A percentile compares a stretch with the other conserved stretches of the same genome.
These are phyloP conservation scores for Magnolia officinalis DNA, from an alignment of 164 flowering plant species.

Conservation along the genomic window DNA sequence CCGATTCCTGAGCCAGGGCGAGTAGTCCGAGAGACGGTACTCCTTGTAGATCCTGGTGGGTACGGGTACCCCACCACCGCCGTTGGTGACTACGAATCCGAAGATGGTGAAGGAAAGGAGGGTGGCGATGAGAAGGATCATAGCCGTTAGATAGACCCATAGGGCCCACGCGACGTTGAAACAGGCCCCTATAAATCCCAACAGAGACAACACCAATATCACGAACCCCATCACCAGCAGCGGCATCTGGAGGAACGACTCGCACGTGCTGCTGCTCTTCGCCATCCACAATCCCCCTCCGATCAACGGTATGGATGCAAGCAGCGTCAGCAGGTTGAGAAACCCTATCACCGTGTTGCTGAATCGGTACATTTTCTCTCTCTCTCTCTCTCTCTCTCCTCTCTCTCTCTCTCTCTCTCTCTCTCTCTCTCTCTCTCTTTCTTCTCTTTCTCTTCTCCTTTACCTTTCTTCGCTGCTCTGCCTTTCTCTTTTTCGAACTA, in stretches of 20 bases:
- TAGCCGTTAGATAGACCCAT: conserved; percentile 68
- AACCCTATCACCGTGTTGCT: conserved; percentile 90
- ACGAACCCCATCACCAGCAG: conserved; percentile 75
- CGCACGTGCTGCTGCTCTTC: conserved; percentile 69
- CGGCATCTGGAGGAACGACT: conserved; percentile 79
- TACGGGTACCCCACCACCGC: conserved; percentile 67
- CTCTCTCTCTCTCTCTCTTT: background rate
- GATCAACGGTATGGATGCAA: conserved; percentile 90
- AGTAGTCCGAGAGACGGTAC: conserved; percentile 58
- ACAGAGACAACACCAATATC: conserved; percentile 66
- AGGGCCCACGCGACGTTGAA: conserved; percentile 86
- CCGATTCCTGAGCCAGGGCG: conserved; percentile 67
- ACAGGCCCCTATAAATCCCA: conserved; percentile 93
- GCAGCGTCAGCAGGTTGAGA: conserved; percentile 78
- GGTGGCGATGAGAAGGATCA: conserved; percentile 64
- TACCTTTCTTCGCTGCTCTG: background rate
- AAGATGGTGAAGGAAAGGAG: conserved; percentile 63
- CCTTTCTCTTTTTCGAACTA: background rate
- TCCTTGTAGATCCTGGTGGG: conserved; percentile 67
- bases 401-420: conserved; percentile 6
- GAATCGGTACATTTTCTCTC: conserved; percentile 52
- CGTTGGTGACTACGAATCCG: conserved; percentile 71
- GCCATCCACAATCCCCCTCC: conserved; percentile 93
- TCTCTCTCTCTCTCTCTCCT: conserved; percentile 5
- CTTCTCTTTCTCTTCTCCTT: background rate